Conservation (phyloP, 768 basidiomycete genomes). For the Dioszegia crocea region DNA sequence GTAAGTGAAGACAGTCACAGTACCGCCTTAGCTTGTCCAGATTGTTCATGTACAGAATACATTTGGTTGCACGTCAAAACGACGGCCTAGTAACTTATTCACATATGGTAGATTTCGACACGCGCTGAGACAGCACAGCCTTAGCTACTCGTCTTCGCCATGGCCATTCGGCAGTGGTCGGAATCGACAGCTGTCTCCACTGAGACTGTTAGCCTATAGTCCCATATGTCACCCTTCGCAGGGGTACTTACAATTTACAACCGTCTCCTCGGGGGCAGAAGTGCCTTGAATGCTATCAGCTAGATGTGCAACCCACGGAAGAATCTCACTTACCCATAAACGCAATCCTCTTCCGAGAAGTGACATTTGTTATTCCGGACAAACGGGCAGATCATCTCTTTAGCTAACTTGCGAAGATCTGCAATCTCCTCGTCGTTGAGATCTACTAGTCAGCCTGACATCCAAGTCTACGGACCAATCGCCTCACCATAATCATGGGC, state of each 20-base stretch:
- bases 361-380: conserved; percentile 27
- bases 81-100: conserved; percentile 6
- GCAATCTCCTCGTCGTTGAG: conserved; percentile 27
- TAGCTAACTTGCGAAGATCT: conserved; percentile 32
- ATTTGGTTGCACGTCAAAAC: neutral
- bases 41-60: no score
- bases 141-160: conserved; percentile 23
- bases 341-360: conserved; percentile 34
- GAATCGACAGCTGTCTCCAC: conserved; percentile 31
- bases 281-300: conserved; percentile 20
- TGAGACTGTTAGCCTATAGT: neutral
- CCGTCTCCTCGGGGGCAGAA: conserved; percentile 27
- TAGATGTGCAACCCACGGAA: no score
- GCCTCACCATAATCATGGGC: conserved; percentile 43
- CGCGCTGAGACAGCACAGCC: no score
- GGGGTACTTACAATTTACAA: conserved; percentile 29
- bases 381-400: conserved; percentile 41
- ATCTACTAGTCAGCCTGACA: conserved; percentile 9
- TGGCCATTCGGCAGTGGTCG: conserved; percentile 23
- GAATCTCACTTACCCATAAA: conserved; percentile 32
- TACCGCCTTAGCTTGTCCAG: no score
- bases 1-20: no score
- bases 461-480: no score
- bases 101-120: neutral
- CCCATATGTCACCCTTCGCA: neutral